Base-by-base conservation (phyloP, 169 alveolate species). In the Plasmodium gonderi region DNA sequence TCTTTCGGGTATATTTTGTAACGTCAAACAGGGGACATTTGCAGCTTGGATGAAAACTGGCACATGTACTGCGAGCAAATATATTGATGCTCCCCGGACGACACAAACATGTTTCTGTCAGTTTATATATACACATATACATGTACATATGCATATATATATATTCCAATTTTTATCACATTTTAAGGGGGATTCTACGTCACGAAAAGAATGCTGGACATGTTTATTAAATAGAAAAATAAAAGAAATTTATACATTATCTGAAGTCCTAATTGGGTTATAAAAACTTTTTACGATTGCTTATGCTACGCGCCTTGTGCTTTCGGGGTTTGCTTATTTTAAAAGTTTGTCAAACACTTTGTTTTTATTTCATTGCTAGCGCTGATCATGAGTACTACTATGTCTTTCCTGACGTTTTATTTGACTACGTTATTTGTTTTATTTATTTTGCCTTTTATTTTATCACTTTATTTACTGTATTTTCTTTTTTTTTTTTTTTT, bases 121-220 rank as follows among this genome's bases (percentile, higher is more conserved):
- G 75, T 3, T 6, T 14, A 20, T 14, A 64, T n/a, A 20, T 0
- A 64, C 29, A 64, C 26, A 3, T 64, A 33, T 64, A 33, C 3
- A 4, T 33, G 12, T 29, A 68, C 7, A 54, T 11, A 54, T 11
- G n/a, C 7, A n/a, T n/a, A n/a, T n/a, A n/a, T n/a, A n/a, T n/a
- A n/a, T n/a, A n/a, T 14, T 49, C 31, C n/a, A 29, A n/a, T 17
- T 20, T 87, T 97, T 31, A 74, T 94, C 26, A 67, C 38, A 42
- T 79, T 96, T 89, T 91, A 92, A 72, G 99, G 99, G 20, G 99
- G 99, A 75, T 98, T 98, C 93, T 92, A 93, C 69, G 98, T 98
- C 74, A 97, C 99, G 29, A 92, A 97, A 79, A 97, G 99, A 92
- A 98, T 98, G 99, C 97, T 98, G 78, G 96, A 95, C 83, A 98